phyloP scores from a whole-genome alignment of 2,329 filamentous ascomycete genomes.

The Ceratocystis alfenasii region DNA sequence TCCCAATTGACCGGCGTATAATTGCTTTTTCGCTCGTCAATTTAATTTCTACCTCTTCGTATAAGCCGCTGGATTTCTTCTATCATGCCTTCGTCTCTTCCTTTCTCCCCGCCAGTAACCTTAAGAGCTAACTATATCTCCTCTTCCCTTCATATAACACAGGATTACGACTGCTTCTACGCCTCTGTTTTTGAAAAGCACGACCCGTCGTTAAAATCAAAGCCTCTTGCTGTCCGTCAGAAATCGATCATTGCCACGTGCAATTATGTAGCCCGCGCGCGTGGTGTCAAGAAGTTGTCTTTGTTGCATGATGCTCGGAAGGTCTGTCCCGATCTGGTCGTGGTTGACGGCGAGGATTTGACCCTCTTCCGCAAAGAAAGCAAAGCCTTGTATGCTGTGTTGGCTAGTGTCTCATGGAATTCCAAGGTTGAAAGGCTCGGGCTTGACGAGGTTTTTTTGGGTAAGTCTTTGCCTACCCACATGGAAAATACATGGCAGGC shows the following conservation, averaged over 20 bases:
- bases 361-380: constrained; percentile 76
- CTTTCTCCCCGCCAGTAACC: neutral
- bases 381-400: constrained; percentile 63
- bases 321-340: constrained; percentile 69
- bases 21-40: neutral
- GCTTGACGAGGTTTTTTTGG: constrained; percentile 68
- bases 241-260: constrained; percentile 88
- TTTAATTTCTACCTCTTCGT: no score
- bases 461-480: constrained; percentile 26
- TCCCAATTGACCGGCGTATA: neutral
- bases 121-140: neutral
- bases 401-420: constrained; percentile 66
- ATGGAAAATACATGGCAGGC: neutral
- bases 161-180: constrained; percentile 89
- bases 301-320: constrained; percentile 69
- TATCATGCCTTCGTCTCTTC: neutral
- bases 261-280: constrained; percentile 78
- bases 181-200: constrained; percentile 79
- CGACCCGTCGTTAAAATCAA: constrained; percentile 56
- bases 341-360: constrained; percentile 78
- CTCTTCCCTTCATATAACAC: neutral
- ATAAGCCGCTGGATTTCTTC: no score
- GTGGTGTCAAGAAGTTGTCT: constrained; percentile 70
- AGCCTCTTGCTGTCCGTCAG: constrained; percentile 76
- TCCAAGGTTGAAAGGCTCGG: constrained; percentile 68